Percentiles rank a stretch among this genome's conserved stretches.
Evolutionary conservation across 2,329 filamentous ascomycete species (phyloP).

Genomic region (Cordyceps farinosa): DNA sequence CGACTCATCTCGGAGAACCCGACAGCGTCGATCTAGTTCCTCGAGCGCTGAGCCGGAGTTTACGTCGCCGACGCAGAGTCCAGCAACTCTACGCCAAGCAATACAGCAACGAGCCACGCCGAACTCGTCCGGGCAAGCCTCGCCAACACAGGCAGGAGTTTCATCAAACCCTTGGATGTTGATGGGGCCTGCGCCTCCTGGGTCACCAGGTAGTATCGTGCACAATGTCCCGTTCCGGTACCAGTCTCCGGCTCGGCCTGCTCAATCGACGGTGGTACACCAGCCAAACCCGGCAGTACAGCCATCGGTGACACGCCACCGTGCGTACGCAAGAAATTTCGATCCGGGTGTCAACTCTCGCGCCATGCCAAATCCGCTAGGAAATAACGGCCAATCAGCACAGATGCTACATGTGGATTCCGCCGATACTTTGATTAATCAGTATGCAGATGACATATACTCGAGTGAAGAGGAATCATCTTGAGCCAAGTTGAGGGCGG

Average conservation of each 20-base stretch:
- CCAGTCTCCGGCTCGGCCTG: slow-evolving; percentile 10
- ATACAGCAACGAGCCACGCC: background rate
- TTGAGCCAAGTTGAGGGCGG: background rate
- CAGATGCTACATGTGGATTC: background rate
- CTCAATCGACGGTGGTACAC: background rate
- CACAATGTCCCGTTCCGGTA: background rate
- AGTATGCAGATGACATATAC: background rate
- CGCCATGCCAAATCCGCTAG: background rate
- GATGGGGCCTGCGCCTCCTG: background rate
- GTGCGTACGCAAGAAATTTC: background rate
- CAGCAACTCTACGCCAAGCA: background rate
- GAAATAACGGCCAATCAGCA: background rate
- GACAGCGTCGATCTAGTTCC: slow-evolving; percentile 7
- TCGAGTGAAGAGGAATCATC: background rate
- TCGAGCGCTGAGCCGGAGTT: background rate
- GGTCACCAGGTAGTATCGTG: background rate
- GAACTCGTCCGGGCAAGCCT: background rate
- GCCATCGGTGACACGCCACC: background rate
- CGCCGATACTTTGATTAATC: background rate
- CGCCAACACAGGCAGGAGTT: background rate
- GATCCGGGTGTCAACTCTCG: background rate
- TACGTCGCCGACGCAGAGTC: background rate
- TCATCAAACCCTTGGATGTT: too few species aligned
- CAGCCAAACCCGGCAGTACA: background rate
- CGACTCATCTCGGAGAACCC: background rate